Evolutionary conservation across 176 grass and related monocot genomes (phyloP).

Genomic region (Chloris gayana): DNA sequence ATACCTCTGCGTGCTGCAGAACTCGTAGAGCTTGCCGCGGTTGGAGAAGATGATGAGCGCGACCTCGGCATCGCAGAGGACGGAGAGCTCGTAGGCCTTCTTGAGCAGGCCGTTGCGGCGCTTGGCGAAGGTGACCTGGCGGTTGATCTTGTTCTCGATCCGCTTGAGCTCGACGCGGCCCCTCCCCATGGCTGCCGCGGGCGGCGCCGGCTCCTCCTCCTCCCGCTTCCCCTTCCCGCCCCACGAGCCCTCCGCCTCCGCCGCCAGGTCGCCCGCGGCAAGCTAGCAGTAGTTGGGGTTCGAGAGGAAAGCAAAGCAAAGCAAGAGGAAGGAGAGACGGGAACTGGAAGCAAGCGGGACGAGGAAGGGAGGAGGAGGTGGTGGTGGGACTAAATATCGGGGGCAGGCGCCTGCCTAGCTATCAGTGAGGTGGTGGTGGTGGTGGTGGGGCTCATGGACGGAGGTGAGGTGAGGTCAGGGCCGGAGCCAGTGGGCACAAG

Average conservation of each 20-base stretch:
- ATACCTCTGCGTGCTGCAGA: constrained; percentile 71
- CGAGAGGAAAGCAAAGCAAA: not conserved
- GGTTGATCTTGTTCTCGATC: constrained; percentile 85
- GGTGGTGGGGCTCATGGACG: constrained; percentile 1
- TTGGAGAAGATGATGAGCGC: constrained; percentile 81
- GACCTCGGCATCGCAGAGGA: constrained; percentile 86
- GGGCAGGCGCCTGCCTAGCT: too few species aligned
- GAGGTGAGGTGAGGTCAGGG: not conserved
- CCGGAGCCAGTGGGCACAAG: constrained; percentile 33
- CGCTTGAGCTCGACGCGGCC: constrained; percentile 64
- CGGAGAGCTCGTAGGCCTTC: constrained; percentile 81
- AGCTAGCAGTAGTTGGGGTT: not conserved
- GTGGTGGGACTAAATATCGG: constrained; percentile 9
- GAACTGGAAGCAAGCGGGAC: not conserved
- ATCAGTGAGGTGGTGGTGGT: not conserved
- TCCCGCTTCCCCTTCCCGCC: not conserved
- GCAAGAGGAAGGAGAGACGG: not conserved
- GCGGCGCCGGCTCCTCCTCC: not conserved
- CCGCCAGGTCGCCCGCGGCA: constrained; percentile 2
- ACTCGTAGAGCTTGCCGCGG: constrained; percentile 79
- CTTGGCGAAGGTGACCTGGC: constrained; percentile 81
- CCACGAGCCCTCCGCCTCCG: constrained; percentile 2
- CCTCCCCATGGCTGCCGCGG: constrained; percentile 38
- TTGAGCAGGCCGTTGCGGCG: constrained; percentile 73
- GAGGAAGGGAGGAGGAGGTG: not conserved